Conservation (phyloP, 2,329 filamentous ascomycete genomes). For the Epicoccum nigrum region DNA sequence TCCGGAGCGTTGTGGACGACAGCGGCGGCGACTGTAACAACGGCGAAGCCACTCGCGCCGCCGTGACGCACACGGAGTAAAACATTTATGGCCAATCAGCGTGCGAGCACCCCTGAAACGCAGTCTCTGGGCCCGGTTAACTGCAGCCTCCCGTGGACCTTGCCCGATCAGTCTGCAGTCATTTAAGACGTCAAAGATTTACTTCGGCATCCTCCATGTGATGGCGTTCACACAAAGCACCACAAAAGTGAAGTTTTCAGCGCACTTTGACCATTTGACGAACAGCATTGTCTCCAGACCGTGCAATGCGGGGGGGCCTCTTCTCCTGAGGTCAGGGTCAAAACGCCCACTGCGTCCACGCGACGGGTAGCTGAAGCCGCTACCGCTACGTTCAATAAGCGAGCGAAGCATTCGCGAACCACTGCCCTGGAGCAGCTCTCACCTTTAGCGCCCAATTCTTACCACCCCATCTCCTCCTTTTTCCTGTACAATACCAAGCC, state of each 20-base stretch:
- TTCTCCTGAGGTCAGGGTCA: constrained; percentile 17
- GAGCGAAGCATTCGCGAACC: constrained; percentile 25
- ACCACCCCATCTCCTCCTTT: constrained; percentile 12
- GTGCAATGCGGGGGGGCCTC: constrained; percentile 22
- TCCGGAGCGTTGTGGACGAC: constrained; percentile 12
- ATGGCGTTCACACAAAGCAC: too few relatives aligned
- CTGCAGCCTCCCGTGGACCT: constrained; percentile 14
- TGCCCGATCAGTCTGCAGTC: constrained; percentile 6
- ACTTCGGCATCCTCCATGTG: neutral
- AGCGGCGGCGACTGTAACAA: constrained; percentile 22
- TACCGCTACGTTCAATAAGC: constrained; percentile 32
- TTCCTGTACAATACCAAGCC: constrained; percentile 12
- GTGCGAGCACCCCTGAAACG: constrained; percentile 8
- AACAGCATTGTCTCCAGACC: too few relatives aligned
- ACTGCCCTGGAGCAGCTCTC: constrained; percentile 20
- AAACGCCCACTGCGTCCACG: constrained; percentile 21
- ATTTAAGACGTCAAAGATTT: neutral
- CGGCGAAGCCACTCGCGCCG: constrained; percentile 18
- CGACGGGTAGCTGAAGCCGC: constrained; percentile 24
- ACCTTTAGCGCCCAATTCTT: constrained; percentile 27
- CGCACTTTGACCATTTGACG: neutral
- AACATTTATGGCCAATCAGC: constrained; percentile 23
- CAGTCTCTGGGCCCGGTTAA: neutral
- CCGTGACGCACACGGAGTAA: constrained; percentile 13
- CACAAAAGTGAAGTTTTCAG: too few relatives aligned